These are phyloP conservation scores for Colletotrichum cereale DNA, from an alignment of 2,329 filamentous ascomycete species.

Conservation along the genomic window DNA sequence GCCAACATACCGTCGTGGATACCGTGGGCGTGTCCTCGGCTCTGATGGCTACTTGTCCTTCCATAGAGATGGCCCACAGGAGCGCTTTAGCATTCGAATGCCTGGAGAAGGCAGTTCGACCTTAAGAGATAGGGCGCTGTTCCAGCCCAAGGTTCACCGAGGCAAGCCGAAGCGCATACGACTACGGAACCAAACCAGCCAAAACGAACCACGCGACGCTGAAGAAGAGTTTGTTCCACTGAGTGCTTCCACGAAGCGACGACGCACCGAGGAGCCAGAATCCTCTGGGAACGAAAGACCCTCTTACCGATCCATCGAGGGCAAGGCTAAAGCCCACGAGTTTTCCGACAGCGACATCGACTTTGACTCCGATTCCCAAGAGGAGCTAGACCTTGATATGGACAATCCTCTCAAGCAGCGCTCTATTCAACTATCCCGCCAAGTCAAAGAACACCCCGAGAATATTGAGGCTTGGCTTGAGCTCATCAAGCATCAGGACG, in stretches of 20 bases:
- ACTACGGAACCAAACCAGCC: conserved; percentile 45
- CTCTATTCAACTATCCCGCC: conserved; percentile 72
- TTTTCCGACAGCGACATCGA: conserved; percentile 63
- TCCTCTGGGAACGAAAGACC: conserved; percentile 59
- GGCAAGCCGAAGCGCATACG: conserved; percentile 56
- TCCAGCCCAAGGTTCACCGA: conserved; percentile 58
- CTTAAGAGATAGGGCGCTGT: conserved; percentile 61
- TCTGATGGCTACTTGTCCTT: conserved; percentile 71
- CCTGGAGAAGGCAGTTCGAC: conserved; percentile 57
- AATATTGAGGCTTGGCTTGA: conserved; percentile 81
- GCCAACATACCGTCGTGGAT: conserved; percentile 77
- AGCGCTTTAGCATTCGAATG: conserved; percentile 65
- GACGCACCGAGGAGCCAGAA: conserved; percentile 58
- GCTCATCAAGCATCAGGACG: conserved; percentile 83
- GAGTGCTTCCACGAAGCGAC: conserved; percentile 17
- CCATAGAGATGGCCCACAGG: conserved; percentile 71
- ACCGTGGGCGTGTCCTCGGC: conserved; percentile 79
- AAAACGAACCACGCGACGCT: conserved; percentile 42
- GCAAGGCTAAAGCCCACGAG: conserved; percentile 67
- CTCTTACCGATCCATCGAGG: conserved; percentile 75
- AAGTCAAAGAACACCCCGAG: conserved; percentile 73
- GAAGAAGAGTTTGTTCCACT: conserved; percentile 64
- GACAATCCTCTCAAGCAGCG: conserved; percentile 64
- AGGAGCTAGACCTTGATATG: conserved; percentile 48
- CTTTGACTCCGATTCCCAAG: conserved; percentile 60